Evolutionary conservation across 441 rosid genomes (phyloP).

Genomic region (Dalechampia spathulata): DNA sequence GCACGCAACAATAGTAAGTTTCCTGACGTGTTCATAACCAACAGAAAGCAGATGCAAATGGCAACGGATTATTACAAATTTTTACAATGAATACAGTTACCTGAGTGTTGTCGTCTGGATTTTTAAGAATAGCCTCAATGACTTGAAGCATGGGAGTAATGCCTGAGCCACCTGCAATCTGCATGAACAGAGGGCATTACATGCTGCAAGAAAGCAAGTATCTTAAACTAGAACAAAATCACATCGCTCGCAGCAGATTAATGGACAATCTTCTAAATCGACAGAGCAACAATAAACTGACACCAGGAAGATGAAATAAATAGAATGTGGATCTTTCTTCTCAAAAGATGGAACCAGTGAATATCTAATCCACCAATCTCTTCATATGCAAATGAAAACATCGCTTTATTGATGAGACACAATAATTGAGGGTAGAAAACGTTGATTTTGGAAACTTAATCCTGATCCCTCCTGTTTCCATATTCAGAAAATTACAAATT

Average conservation of each 20-base stretch:
- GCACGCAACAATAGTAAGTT: neutral
- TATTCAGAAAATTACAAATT: neutral
- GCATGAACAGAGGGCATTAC: conserved; percentile 19
- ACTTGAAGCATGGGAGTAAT: conserved; percentile 99
- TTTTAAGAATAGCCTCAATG: conserved; percentile 80
- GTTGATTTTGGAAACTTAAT: neutral
- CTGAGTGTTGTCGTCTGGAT: conserved; percentile 90
- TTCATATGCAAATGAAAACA: neutral
- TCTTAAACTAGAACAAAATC: neutral
- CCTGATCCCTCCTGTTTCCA: neutral
- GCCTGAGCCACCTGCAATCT: conserved; percentile 98
- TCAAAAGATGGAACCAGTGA: neutral
- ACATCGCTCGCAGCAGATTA: no score
- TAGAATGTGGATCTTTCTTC: neutral
- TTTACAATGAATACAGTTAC: conserved; percentile 25
- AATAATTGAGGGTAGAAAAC: neutral
- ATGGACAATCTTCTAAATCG: no score
- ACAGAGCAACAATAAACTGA: no score
- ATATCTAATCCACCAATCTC: neutral
- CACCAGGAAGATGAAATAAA: no score
- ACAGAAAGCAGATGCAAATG: no score
- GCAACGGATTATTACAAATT: conserved; percentile 4
- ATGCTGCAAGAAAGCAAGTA: neutral
- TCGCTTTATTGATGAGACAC: neutral
- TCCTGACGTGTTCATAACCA: neutral